Evolutionary conservation across 2,329 filamentous ascomycete species (phyloP), one percentile per base, ranked within the genome.

Genomic region (Madurella fahalii): DNA sequence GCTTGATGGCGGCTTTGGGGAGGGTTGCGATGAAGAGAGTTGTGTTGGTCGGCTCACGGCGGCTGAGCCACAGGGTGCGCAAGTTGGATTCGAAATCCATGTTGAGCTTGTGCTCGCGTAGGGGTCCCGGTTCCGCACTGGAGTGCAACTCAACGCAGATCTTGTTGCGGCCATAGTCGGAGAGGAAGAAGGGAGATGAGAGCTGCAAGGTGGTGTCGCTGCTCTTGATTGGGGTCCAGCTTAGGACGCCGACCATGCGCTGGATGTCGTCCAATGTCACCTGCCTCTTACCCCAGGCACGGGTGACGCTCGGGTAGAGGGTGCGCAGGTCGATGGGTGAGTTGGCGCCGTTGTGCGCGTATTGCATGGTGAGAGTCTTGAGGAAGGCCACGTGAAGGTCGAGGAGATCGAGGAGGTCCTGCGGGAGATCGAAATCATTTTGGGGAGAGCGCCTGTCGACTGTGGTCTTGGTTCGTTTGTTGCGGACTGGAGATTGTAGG

Each of bases 221-320:
- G 15, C 20, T 44, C 25, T 57, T 59, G 32, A 71, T 71, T 51
- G 70, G 72, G 4, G 72, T 73, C 57, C 71, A 69, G 44, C 74
- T 72, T 63, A 85, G 77, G n/a, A 90, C 71, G 47, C 85, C 86
- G 18, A 92, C 69, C 58, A 85, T 81, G 57, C 81, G 77, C 58
- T 83, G 82, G 46, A 91, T 74, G 63, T 92, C 87, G 40, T 83
- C 80, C 0, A 80, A 71, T 0, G 77, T 80, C 15, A 90, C 85
- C 53, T 77, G 77, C 32, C 86, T 79, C 71, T 87, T 90, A 56
- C 86, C 85, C 87, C 87, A 92, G 39, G 85, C 74, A 59, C 83
- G 79, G 12, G 86, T 81, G 40, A 89, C 75, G 53, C 83, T 78
- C 9, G 82, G 82, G 34, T 80, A 77, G 37, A 91, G 75, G 31